Evolutionary conservation across 176 grass and related monocot species (phyloP).

Genomic region (Saccharum officinarum): DNA sequence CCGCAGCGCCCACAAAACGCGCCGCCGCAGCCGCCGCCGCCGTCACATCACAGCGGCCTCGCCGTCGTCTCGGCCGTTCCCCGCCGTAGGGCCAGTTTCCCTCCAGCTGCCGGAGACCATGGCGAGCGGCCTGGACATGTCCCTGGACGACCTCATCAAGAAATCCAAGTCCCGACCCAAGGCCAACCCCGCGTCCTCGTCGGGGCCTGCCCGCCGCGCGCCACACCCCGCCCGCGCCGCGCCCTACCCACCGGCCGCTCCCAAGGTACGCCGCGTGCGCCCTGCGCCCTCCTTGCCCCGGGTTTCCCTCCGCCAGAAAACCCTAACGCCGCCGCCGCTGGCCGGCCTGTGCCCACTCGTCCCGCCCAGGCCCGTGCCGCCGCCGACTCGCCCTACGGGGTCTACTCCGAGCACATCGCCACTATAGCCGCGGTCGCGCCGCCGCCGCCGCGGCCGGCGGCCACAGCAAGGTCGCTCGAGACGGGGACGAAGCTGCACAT

Average conservation of each 20-base stretch:
- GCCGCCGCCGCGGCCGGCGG: background rate
- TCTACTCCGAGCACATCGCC: slow-evolving; percentile 57
- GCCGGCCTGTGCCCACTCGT: background rate
- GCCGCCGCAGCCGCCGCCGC: background rate
- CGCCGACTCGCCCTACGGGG: slow-evolving; percentile 39
- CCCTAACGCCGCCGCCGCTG: slow-evolving; percentile 37
- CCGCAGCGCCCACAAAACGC: background rate
- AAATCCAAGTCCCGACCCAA: slow-evolving; percentile 50
- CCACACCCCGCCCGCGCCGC: slow-evolving; percentile 27
- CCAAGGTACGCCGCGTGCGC: slow-evolving; percentile 42
- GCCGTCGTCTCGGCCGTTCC: background rate
- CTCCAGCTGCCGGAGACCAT: slow-evolving; percentile 28
- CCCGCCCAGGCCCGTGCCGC: slow-evolving; percentile 28
- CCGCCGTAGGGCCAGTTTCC: background rate
- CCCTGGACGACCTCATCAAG: slow-evolving; percentile 65
- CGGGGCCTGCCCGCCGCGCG: slow-evolving; percentile 50
- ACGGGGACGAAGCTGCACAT: slow-evolving; percentile 60
- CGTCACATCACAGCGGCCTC: background rate
- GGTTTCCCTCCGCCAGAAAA: slow-evolving; percentile 18
- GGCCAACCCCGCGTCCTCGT: slow-evolving; percentile 21
- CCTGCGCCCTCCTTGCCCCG: background rate
- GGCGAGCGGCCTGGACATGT: slow-evolving; percentile 59
- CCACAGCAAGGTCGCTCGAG: slow-evolving; percentile 27
- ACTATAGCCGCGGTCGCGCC: slow-evolving; percentile 16
- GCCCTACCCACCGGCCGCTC: slow-evolving; percentile 27